A percentile compares a stretch with the other conserved stretches of the same genome.
Evolutionary conservation across 345 rosid species (phyloP).

Genomic region (Erysimum cheiranthoides): DNA sequence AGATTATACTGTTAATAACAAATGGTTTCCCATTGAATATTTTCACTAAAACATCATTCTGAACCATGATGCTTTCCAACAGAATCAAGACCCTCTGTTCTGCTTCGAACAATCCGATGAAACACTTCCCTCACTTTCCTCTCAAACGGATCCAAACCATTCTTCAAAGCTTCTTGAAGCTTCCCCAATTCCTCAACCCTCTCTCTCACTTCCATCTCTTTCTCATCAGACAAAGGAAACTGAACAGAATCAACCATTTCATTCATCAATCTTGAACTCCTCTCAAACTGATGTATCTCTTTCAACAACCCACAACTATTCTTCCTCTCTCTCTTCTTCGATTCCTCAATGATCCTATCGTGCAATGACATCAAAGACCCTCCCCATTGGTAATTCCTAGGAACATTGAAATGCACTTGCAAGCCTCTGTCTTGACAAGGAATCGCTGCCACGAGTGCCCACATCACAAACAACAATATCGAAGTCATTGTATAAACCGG

Average conservation of each 20-base stretch:
- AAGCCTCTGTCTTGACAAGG: constrained; percentile 95
- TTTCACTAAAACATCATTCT: neutral
- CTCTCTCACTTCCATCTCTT: constrained; percentile 61
- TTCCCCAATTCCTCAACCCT: constrained; percentile 61
- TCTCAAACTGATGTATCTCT: constrained; percentile 84
- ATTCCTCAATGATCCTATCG: constrained; percentile 81
- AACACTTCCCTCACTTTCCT: constrained; percentile 82
- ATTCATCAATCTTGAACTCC: constrained; percentile 57
- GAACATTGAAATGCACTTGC: constrained; percentile 75
- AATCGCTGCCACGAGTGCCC: constrained; percentile 92
- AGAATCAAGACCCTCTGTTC: constrained; percentile 82
- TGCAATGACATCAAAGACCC: constrained; percentile 63
- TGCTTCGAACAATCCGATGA: constrained; percentile 79
- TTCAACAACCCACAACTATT: constrained; percentile 77
- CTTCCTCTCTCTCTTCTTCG: constrained; percentile 76
- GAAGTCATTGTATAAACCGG: constrained; percentile 72
- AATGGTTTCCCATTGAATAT: neutral
- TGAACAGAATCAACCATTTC: constrained; percentile 73
- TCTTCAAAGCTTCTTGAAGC: constrained; percentile 61
- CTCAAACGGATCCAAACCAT: constrained; percentile 80
- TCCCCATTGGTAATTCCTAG: constrained; percentile 72
- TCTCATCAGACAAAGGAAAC: constrained; percentile 70
- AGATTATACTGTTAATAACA: neutral
- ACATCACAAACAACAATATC: constrained; percentile 78
- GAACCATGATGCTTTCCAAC: constrained; percentile 46